Evolutionary conservation across 441 rosid species (phyloP), one percentile per base, ranked within the genome.

Genomic region (Manihot esculenta): DNA sequence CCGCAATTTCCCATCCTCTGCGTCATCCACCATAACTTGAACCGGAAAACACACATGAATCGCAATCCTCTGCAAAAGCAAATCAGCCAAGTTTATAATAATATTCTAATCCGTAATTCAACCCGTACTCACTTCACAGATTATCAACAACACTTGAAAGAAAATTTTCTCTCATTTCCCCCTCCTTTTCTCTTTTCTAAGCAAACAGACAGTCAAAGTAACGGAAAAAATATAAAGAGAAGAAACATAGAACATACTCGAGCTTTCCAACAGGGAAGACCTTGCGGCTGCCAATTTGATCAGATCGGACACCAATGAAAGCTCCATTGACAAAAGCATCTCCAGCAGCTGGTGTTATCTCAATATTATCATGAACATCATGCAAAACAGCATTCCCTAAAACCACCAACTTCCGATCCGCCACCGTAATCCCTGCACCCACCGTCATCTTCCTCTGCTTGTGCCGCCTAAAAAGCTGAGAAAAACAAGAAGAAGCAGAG

Each of bases 21-120:
- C 11, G 92, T 85, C 88, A 88, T 88, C 92, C 92, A 88, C 92
- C 92, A 88, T 74, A 88, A 44, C 69, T 86, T 88, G 84, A 86
- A 88, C n/a, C 89, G 85, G 26, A 88, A 88, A 73, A 82, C 74
- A 56, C 88, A 83, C 92, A 83, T 84, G 60, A 86, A 88, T 8
- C 84, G 82, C 79, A 86, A 72, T 47, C 92, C 92, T 80, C 90
- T 88, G 81, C 70, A 33, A 66, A 45, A 44, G 7, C 24, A 12
- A 20, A 62, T 20, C 53, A 61, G 41, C 49, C 66, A 65, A 5
- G 72, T 26, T 38, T 17, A 3, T 44, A 7, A 21, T 53, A 2
- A 21, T 12, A 53, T 53, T 53, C 57, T 53, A 41, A 6, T 45
- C n/a, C 41, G 47, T 8, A 59, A 65, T 67, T 21, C 27, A 65